Percentiles rank a stretch among this genome's conserved stretches.
Evolutionary conservation across 192 early-diverging fungal species (phyloP).

Genomic region (Backusella circina): DNA sequence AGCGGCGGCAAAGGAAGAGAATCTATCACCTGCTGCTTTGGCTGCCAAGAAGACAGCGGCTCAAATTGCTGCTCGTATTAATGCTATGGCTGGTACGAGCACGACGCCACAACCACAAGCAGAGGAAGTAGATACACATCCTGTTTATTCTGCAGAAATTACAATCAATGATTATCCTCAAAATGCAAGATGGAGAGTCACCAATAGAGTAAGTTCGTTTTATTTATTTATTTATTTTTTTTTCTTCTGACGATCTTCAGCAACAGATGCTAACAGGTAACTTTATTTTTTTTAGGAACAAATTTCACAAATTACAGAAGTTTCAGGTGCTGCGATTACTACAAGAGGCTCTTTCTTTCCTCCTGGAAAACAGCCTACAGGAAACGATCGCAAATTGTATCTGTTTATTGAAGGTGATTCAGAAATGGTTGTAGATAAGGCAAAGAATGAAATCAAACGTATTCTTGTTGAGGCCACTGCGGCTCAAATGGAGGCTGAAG

Average conservation of each 20-base stretch:
- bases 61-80: slow-evolving; percentile 54
- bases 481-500: slow-evolving; percentile 65
- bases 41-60: slow-evolving; percentile 47
- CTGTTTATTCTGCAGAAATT: slow-evolving; percentile 76
- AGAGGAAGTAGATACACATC: slow-evolving; percentile 29
- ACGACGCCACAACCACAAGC: slow-evolving; percentile 6
- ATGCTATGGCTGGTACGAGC: slow-evolving; percentile 43
- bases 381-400: slow-evolving; percentile 88
- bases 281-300: slow-evolving; percentile 55
- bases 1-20: slow-evolving; percentile 9
- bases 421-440: slow-evolving; percentile 85
- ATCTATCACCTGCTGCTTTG: slow-evolving; percentile 16
- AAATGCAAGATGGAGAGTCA: slow-evolving; percentile 93
- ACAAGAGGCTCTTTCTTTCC: slow-evolving; percentile 88
- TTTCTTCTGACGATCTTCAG: neutral
- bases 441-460: slow-evolving; percentile 90
- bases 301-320: slow-evolving; percentile 89
- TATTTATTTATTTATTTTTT: neutral
- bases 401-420: slow-evolving; percentile 94
- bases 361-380: slow-evolving; percentile 71
- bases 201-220: slow-evolving; percentile 69
- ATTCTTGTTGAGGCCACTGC: slow-evolving; percentile 87
- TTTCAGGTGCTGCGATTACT: slow-evolving; percentile 93
- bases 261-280: neutral
- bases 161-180: slow-evolving; percentile 98